Conservation (phyloP, 2,329 filamentous ascomycete genomes). For the Dothiorella sarmentorum region DNA sequence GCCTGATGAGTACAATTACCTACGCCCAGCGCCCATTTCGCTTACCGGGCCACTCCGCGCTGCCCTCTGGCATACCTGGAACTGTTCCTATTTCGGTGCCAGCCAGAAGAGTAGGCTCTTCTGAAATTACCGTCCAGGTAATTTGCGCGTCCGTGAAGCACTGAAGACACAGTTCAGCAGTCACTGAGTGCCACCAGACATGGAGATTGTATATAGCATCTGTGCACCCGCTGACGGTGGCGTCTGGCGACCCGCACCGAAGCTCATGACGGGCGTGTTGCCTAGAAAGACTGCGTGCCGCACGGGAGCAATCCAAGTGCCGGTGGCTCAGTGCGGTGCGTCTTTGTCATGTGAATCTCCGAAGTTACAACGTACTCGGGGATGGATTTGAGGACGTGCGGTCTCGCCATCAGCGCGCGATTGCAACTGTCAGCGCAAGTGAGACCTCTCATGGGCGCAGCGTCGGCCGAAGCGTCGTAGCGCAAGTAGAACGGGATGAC, state of each 20-base stretch:
- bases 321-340: neutral
- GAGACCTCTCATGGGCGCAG: constrained; percentile 6
- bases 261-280: neutral
- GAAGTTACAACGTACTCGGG: neutral
- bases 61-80: neutral
- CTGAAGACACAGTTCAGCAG: neutral
- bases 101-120: constrained; percentile 5
- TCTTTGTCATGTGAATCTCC: constrained; percentile 5
- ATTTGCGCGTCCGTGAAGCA: neutral
- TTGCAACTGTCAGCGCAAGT: neutral
- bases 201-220: neutral
- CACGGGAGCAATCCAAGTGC: neutral
- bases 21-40: constrained; percentile 7
- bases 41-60: constrained; percentile 11
- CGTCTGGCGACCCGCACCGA: constrained; percentile 2
- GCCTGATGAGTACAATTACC: constrained; percentile 8
- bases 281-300: neutral
- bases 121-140: constrained; percentile 5
- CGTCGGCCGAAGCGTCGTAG: constrained; percentile 1
- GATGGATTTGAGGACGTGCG: neutral
- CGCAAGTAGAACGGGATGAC: neutral
- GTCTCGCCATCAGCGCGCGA: constrained; percentile 6
- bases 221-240: neutral
- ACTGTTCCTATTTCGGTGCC: neutral
- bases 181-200: neutral